Conservation (phyloP, 2,329 filamentous ascomycete genomes). For the Stemphylium lycopersici region DNA sequence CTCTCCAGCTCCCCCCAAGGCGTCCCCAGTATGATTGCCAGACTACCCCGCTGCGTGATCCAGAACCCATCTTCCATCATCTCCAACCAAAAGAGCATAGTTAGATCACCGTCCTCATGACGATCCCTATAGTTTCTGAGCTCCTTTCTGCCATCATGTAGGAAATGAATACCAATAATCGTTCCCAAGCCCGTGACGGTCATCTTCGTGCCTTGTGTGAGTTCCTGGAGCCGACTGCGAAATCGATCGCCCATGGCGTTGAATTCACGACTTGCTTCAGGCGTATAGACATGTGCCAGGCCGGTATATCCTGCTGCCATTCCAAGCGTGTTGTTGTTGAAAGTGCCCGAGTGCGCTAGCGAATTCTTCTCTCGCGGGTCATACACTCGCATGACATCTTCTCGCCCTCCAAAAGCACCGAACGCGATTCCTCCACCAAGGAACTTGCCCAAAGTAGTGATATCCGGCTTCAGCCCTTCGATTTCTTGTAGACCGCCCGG, state of each 20-base stretch:
- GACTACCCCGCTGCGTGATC: conserved; percentile 43
- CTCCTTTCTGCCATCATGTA: conserved; percentile 35
- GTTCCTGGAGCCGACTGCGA: conserved; percentile 29
- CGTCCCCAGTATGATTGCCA: conserved; percentile 46
- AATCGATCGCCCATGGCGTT: conserved; percentile 43
- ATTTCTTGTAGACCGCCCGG: conserved; percentile 29
- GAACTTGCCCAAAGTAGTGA: conserved; percentile 71
- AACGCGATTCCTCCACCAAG: conserved; percentile 70
- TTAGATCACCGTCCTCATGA: conserved; percentile 37
- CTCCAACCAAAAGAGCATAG: conserved; percentile 46
- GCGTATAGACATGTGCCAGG: conserved; percentile 46
- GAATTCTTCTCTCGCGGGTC: conserved; percentile 54
- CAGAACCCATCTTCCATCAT: conserved; percentile 49
- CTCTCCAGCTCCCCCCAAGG: conserved; percentile 42
- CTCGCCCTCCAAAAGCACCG: conserved; percentile 68
- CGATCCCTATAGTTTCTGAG: conserved; percentile 34
- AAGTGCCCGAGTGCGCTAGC: conserved; percentile 66
- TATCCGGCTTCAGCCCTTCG: conserved; percentile 26
- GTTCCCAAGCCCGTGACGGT: conserved; percentile 47
- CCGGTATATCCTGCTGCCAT: conserved; percentile 62
- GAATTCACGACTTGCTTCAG: conserved; percentile 36
- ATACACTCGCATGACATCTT: conserved; percentile 64
- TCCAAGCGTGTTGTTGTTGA: conserved; percentile 70
- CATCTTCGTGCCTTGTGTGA: conserved; percentile 43
- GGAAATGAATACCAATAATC: conserved; percentile 48